Evolutionary conservation across 2,329 filamentous ascomycete species (phyloP), one percentile per base, ranked within the genome.

Genomic region (Ascochyta lentis): DNA sequence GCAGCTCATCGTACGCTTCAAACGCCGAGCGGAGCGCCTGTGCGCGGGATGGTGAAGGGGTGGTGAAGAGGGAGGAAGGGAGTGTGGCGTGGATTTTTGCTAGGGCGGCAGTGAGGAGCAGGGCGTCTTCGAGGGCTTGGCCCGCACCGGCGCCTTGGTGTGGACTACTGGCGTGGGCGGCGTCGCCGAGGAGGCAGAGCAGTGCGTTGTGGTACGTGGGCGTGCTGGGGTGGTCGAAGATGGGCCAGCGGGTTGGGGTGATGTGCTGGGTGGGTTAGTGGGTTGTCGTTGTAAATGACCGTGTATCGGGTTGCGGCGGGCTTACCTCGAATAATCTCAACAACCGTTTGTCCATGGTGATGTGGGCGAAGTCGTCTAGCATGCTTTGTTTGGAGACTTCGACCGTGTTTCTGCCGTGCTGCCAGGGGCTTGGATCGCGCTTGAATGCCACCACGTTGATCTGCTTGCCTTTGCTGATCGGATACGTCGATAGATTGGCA

Each of bases 141-240:
- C 64, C 66, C 8, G 66, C 68, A 13, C 67, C 67, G 1, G 65
- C 62, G n/a, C 47, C 66, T 58, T 68, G 64, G 41, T 66, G 61
- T 0, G 68, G 68, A 1, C 49, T 42, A 6, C 52, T 51, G 26
- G 67, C 66, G 48, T 70, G 68, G 0, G 65, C 68, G 19, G 58
- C 55, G 44, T 70, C 68, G 51, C 68, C 67, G 19, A 68, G 47
- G 31, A 70, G 59, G 33, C 56, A 63, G 19, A 65, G 54, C 8
- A 58, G 51, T 5, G 53, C 53, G 33, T 49, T 46, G 44, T 61
- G 59, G 54, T 68, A 68, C 13, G 58, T 64, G 5, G 66, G 56
- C 0, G 64, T 66, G 9, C 8, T 33, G 10, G 51, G 58, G 48
- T 66, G 66, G 41, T 68, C 54, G 55, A 64, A 65, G 29, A 68